These are phyloP conservation scores for Dryas octopetala DNA, from an alignment of 306 rosid species.

Conservation along the genomic window DNA sequence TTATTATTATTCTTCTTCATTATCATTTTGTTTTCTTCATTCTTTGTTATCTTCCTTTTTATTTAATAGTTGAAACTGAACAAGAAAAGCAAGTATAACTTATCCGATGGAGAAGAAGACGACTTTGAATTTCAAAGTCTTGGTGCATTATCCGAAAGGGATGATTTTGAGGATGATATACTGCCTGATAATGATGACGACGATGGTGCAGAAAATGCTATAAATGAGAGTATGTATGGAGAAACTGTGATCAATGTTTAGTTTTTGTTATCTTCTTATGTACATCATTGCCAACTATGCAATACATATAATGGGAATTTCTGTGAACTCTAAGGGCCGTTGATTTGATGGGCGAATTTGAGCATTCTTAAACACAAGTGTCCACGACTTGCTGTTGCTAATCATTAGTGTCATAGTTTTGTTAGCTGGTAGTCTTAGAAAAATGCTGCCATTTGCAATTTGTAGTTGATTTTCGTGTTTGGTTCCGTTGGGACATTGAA, in stretches of 20 bases:
- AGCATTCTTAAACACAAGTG: too few relatives aligned
- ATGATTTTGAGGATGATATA: constrained; percentile 78
- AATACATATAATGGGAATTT: too few relatives aligned
- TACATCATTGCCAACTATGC: too few relatives aligned
- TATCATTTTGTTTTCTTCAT: neutral
- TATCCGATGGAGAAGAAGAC: constrained; percentile 81
- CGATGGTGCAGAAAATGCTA: constrained; percentile 21
- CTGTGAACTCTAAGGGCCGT: too few relatives aligned
- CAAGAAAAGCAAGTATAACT: constrained; percentile 76
- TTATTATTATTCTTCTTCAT: neutral
- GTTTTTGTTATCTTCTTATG: neutral
- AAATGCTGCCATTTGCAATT: neutral
- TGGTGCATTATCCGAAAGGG: constrained; percentile 55
- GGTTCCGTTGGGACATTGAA: neutral
- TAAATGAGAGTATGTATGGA: constrained; percentile 23
- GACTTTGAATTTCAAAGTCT: constrained; percentile 48
- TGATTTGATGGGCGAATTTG: too few relatives aligned
- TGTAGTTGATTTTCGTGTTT: constrained; percentile 9
- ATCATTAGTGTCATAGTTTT: too few relatives aligned
- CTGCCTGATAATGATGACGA: constrained; percentile 39
- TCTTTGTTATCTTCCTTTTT: neutral
- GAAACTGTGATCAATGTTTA: neutral
- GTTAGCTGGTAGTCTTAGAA: neutral
- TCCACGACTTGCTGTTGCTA: too few relatives aligned
- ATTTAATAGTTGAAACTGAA: constrained; percentile 51